phyloP scores from a whole-genome alignment of 2,329 filamentous ascomycete species.

The Epichloe festucae region DNA sequence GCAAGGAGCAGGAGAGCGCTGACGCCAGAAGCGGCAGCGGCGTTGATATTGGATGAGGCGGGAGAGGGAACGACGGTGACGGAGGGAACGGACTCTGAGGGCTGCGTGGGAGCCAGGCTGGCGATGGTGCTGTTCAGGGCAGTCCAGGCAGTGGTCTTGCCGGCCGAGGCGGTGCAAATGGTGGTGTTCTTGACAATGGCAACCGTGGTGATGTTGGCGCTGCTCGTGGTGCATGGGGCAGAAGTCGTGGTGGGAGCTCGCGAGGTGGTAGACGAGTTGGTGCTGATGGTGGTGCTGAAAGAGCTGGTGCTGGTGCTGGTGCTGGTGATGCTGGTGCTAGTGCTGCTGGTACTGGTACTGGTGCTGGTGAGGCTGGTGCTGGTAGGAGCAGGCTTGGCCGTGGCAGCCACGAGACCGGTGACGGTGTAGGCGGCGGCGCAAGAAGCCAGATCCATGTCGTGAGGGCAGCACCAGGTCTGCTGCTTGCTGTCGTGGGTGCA shows the following conservation, averaged over 20 bases:
- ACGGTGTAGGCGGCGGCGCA: constrained; percentile 43
- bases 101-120: constrained; percentile 14
- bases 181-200: constrained; percentile 5
- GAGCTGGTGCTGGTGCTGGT: constrained; percentile 12
- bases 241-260: constrained; percentile 16
- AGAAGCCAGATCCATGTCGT: constrained; percentile 36
- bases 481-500: constrained; percentile 40
- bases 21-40: constrained; percentile 19
- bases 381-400: constrained; percentile 17
- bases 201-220: constrained; percentile 10
- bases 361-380: constrained; percentile 16
- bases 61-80: constrained; percentile 9
- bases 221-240: constrained; percentile 13
- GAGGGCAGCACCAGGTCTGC: constrained; percentile 48
- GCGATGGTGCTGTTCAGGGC: constrained; percentile 21
- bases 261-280: constrained; percentile 8
- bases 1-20: constrained; percentile 24
- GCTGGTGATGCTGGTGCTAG: constrained; percentile 8
- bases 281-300: constrained; percentile 13
- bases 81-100: constrained; percentile 8
- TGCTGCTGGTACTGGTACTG: constrained; percentile 11
- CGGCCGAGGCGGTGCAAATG: constrained; percentile 3
- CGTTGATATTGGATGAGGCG: constrained; percentile 13
- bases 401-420: constrained; percentile 27
- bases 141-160: constrained; percentile 17